Percentiles rank a stretch among this genome's conserved stretches.
Conservation (phyloP, 164 flowering plant species). For the Chloranthus sessilifolius region DNA sequence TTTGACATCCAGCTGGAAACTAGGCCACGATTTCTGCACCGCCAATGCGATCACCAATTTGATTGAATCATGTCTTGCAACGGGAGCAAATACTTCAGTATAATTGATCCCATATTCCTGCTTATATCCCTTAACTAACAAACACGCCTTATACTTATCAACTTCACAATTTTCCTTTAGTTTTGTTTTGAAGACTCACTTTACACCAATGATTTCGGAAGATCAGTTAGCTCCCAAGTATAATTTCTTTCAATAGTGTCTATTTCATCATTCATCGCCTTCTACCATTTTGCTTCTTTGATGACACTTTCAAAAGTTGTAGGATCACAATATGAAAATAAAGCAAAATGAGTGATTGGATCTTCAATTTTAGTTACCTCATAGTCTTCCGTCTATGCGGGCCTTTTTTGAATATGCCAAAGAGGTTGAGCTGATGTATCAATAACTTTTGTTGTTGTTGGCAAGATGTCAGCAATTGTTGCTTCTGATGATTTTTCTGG, state of each 20-base stretch:
- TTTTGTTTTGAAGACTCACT: slow-evolving; percentile 13
- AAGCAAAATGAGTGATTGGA: background rate
- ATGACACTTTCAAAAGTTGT: slow-evolving; percentile 3
- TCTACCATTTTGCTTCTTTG: slow-evolving; percentile 9
- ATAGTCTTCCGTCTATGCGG: slow-evolving; percentile 1
- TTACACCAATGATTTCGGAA: slow-evolving; percentile 9
- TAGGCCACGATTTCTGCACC: background rate
- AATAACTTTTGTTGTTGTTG: background rate
- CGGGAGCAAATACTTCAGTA: slow-evolving; percentile 5
- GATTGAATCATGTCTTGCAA: slow-evolving; percentile 1
- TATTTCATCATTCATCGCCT: slow-evolving; percentile 15
- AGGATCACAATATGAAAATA: slow-evolving; percentile 13
- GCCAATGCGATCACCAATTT: background rate
- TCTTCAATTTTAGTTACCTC: slow-evolving; percentile 5
- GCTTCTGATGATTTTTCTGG: background rate
- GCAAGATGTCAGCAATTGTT: background rate
- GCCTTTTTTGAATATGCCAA: background rate
- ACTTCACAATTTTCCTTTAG: slow-evolving; percentile 1
- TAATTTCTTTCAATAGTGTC: slow-evolving; percentile 9
- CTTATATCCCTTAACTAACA: slow-evolving; percentile 9
- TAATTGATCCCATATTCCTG: slow-evolving; percentile 1
- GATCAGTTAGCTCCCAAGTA: slow-evolving; percentile 5
- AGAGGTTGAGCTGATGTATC: background rate
- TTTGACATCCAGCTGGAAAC: slow-evolving; percentile 12
- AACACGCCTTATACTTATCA: slow-evolving; percentile 3